Evolutionary conservation across 2,329 filamentous ascomycete genomes (phyloP).

Genomic region (Arthrobotrys sphaeroides): DNA sequence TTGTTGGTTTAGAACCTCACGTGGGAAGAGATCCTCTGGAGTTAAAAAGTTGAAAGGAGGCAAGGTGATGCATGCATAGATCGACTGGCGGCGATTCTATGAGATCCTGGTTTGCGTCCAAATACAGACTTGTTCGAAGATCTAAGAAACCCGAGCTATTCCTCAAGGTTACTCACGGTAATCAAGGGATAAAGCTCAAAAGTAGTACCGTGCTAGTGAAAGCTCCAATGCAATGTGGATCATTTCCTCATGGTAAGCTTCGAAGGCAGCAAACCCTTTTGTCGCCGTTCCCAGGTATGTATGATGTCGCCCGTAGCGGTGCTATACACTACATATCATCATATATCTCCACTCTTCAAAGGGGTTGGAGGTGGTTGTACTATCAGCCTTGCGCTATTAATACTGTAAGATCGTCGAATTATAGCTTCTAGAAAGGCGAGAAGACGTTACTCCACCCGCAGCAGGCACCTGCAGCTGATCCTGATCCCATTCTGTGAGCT

Average conservation of each 20-base stretch:
- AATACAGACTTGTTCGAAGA: background rate
- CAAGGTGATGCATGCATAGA: constrained; percentile 1
- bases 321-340: constrained; percentile 8
- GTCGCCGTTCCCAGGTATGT: constrained; percentile 11
- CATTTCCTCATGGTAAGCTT: background rate
- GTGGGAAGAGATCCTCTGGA: constrained; percentile 15
- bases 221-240: background rate
- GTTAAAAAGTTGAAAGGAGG: background rate
- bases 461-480: background rate
- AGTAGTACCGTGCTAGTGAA: background rate
- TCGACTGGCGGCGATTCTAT: constrained; percentile 8
- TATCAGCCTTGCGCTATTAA: constrained; percentile 49
- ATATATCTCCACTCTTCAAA: background rate
- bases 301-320: constrained; percentile 3
- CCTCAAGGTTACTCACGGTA: constrained; percentile 20
- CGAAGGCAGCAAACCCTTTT: constrained; percentile 11
- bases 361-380: background rate
- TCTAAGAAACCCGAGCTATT: background rate
- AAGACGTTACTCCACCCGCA: background rate
- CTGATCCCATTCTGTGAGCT: constrained; percentile 1
- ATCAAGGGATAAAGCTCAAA: too few relatives aligned
- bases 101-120: background rate
- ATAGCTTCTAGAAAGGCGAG: constrained; percentile 35
- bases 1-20: constrained; percentile 19
- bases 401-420: constrained; percentile 17